Percentiles rank a stretch among this genome's conserved stretches.
Conservation (phyloP, 2,329 filamentous ascomycete species). For the Scytalidium lignicola region DNA sequence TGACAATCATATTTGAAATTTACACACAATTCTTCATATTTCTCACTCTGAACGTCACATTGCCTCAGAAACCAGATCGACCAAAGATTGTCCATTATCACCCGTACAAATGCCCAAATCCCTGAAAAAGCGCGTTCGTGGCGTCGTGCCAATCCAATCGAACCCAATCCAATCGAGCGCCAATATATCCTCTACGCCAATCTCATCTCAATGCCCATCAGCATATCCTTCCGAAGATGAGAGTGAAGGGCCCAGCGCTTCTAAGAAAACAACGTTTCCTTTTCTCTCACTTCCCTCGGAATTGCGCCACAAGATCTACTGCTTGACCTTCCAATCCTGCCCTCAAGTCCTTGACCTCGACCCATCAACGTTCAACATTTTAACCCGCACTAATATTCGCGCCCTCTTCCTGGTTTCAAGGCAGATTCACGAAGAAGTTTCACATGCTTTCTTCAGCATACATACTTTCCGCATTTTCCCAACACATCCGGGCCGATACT, state of each 20-base stretch:
- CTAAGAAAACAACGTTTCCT: constrained; percentile 42
- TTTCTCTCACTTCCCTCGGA: constrained; percentile 67
- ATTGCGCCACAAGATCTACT: constrained; percentile 65
- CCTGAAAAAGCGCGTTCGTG: not conserved
- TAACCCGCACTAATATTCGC: constrained; percentile 49
- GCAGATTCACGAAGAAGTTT: constrained; percentile 57
- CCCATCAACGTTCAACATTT: constrained; percentile 57
- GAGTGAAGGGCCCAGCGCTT: constrained; percentile 6
- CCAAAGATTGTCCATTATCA: not conserved
- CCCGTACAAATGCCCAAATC: not conserved
- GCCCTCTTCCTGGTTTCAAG: constrained; percentile 56
- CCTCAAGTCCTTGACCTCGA: constrained; percentile 60
- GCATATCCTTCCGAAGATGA: constrained; percentile 23
- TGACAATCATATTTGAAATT: constrained; percentile 10
- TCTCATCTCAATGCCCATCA: constrained; percentile 16
- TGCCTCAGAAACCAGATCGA: not conserved
- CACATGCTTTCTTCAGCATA: constrained; percentile 59
- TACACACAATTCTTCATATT: not conserved
- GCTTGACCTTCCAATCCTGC: constrained; percentile 50
- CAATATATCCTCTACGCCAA: constrained; percentile 1
- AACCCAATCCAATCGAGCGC: not conserved
- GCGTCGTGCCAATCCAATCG: not conserved
- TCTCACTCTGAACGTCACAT: not conserved
- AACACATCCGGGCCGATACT: constrained; percentile 57
- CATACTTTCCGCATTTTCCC: constrained; percentile 64